Conservation (phyloP, 2,329 filamentous ascomycete genomes). For the Fusarium bulbicola region DNA sequence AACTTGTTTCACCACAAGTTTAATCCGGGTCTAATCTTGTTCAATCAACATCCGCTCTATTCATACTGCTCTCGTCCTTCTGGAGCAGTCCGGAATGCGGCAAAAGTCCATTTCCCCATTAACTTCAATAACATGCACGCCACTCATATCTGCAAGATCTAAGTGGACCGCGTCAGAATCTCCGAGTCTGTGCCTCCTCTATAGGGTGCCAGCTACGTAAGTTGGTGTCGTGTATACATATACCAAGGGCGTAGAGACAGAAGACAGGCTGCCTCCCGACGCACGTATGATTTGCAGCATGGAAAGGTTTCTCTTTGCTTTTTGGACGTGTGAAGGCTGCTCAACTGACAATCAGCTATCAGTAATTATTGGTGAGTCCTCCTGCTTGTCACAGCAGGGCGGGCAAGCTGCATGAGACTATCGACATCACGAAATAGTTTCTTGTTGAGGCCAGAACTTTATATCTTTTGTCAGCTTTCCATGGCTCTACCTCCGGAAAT, state of each 20-base stretch:
- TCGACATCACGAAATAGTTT: neutral
- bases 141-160: neutral
- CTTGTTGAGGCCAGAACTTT: neutral
- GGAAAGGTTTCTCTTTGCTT: accelerated
- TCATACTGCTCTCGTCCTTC: too few species aligned
- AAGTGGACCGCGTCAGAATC: neutral
- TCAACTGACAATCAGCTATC: neutral
- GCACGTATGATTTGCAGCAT: neutral
- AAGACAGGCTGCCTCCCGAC: neutral
- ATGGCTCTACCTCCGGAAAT: accelerated
- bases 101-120: neutral
- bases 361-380: accelerated
- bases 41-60: too few species aligned
- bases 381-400: too few species aligned
- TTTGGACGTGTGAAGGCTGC: accelerated
- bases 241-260: neutral
- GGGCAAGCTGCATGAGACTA: neutral
- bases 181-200: too few species aligned
- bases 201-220: neutral
- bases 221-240: conserved; percentile 7
- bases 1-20: accelerated
- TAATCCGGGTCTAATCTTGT: accelerated
- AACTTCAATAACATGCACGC: neutral
- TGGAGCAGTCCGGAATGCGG: neutral
- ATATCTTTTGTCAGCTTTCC: neutral